Conservation (phyloP, 2,329 filamentous ascomycete species). For the Pseudogymnoascus sp. region DNA sequence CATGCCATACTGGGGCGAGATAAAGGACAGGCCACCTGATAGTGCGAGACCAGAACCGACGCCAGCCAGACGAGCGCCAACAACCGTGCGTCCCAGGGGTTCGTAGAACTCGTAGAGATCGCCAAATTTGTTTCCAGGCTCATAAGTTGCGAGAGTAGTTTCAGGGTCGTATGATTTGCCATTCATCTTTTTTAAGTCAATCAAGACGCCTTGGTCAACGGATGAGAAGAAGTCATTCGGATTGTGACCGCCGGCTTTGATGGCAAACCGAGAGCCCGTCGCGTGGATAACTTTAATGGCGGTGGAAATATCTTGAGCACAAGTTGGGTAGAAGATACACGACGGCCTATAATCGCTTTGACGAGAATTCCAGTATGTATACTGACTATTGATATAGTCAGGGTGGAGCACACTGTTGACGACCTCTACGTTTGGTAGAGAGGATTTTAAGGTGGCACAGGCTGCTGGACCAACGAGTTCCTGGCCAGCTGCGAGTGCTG, state of each 20-base stretch:
- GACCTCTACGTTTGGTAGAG: background rate
- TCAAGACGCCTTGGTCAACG: background rate
- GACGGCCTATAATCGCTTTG: slow-evolving; percentile 16
- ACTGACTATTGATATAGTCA: background rate
- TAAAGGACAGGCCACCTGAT: slow-evolving; percentile 33
- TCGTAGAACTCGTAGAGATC: background rate
- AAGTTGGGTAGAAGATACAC: slow-evolving; percentile 19
- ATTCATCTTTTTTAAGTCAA: background rate
- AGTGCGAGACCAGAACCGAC: background rate
- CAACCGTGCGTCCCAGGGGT: background rate
- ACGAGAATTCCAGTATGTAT: slow-evolving; percentile 16
- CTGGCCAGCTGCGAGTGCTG: background rate
- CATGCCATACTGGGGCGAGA: slow-evolving; percentile 37
- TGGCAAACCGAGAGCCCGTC: slow-evolving; percentile 23
- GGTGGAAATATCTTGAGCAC: slow-evolving; percentile 17
- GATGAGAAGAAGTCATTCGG: slow-evolving; percentile 1
- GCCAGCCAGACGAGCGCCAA: background rate
- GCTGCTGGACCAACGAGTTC: background rate
- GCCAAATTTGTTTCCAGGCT: slow-evolving; percentile 21
- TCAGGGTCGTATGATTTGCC: slow-evolving; percentile 7
- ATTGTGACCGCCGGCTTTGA: slow-evolving; percentile 32
- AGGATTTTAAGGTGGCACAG: background rate
- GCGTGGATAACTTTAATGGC: slow-evolving; percentile 13
- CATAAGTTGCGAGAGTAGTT: slow-evolving; percentile 22
- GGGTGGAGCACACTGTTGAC: background rate